Conservation (phyloP, 2,329 filamentous ascomycete species). For the Sarocladiaceae sp. region DNA sequence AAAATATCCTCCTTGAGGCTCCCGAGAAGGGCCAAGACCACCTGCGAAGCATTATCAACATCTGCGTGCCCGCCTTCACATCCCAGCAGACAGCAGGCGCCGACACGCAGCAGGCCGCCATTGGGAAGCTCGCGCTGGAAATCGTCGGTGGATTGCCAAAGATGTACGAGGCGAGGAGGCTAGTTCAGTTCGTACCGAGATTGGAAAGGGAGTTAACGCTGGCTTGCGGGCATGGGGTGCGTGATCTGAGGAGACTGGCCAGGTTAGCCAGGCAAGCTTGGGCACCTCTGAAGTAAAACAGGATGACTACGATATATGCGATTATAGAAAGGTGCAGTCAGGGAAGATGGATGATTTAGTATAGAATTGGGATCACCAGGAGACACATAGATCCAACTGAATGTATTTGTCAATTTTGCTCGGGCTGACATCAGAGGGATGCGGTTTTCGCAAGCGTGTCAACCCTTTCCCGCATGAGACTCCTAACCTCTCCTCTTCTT, state of each 20-base stretch:
- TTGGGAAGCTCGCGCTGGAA: slow-evolving; percentile 40
- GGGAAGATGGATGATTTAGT: too few relatives aligned
- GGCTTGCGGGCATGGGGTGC: slow-evolving; percentile 47
- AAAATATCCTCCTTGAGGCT: slow-evolving; percentile 39
- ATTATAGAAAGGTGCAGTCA: too few relatives aligned
- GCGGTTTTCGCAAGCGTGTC: too few relatives aligned
- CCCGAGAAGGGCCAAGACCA: slow-evolving; percentile 41
- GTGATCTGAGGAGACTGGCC: slow-evolving; percentile 45
- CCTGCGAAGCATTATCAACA: slow-evolving; percentile 41
- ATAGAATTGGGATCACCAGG: too few relatives aligned
- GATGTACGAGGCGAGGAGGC: slow-evolving; percentile 39
- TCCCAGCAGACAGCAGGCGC: slow-evolving; percentile 16
- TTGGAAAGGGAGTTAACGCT: slow-evolving; percentile 41
- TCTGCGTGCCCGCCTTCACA: slow-evolving; percentile 34
- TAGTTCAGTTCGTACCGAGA: slow-evolving; percentile 36
- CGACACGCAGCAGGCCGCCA: slow-evolving; percentile 22
- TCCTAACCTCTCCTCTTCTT: slow-evolving; percentile 40
- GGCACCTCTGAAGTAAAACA: slow-evolving; percentile 33
- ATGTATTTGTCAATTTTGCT: too few relatives aligned
- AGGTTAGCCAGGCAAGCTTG: slow-evolving; percentile 43
- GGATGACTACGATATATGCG: too few relatives aligned
- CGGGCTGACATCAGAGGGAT: too few relatives aligned
- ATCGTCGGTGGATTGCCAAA: slow-evolving; percentile 42
- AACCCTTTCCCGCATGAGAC: too few relatives aligned
- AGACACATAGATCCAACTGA: too few relatives aligned